Conservation (phyloP, 2,329 filamentous ascomycete genomes). For the Aspergillus melleus region DNA sequence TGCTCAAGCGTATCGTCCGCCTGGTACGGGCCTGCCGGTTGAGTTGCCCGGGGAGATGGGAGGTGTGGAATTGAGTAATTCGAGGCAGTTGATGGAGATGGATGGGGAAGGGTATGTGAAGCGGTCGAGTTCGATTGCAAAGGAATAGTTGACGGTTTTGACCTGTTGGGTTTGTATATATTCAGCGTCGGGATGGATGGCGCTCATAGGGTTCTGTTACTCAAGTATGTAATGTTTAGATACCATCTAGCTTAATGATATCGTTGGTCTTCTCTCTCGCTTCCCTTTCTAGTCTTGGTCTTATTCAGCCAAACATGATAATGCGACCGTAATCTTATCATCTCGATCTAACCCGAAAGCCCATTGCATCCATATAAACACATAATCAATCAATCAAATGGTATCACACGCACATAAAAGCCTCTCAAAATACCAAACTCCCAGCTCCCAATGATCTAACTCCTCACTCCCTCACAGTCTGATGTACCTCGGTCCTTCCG, state of each 20-base stretch:
- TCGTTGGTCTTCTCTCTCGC: too few species aligned
- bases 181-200: background rate
- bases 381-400: background rate
- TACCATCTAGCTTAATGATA: background rate
- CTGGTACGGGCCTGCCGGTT: background rate
- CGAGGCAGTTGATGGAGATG: conserved; percentile 6
- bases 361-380: too few species aligned
- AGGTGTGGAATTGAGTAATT: conserved; percentile 4
- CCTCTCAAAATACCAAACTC: too few species aligned
- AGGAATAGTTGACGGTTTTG: background rate
- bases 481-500: conserved; percentile 47
- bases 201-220: background rate
- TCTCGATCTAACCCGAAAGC: too few species aligned
- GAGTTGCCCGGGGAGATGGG: background rate
- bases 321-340: too few species aligned
- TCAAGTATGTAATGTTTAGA: background rate
- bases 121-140: background rate
- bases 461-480: conserved; percentile 4
- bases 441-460: too few species aligned
- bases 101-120: conserved; percentile 3
- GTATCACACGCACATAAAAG: background rate
- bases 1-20: background rate
- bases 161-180: background rate
- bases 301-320: too few species aligned
- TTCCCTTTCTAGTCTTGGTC: too few species aligned